Percentiles rank a stretch among this genome's conserved stretches.
phyloP scores from a whole-genome alignment of 176 grass and related monocot genomes.

The Oryza punctata region DNA sequence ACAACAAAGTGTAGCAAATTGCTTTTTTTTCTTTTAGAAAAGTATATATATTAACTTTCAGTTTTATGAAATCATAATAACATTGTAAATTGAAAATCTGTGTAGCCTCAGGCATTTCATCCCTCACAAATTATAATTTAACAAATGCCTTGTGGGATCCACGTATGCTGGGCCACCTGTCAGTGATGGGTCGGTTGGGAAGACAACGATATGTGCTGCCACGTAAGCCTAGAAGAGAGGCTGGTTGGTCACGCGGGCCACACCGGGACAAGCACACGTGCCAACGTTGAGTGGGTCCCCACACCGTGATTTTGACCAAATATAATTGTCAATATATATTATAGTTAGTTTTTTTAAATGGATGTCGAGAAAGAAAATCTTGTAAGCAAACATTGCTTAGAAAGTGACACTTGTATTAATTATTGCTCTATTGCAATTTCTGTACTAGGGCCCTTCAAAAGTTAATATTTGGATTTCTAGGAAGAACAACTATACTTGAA shows the following conservation, averaged over 20 bases:
- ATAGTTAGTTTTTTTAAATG: neutral
- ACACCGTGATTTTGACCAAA: constrained; percentile 39
- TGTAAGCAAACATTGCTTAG: constrained; percentile 31
- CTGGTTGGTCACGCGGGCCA: constrained; percentile 4
- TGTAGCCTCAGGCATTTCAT: neutral
- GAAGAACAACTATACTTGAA: neutral
- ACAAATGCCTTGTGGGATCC: neutral
- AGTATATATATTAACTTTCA: no score
- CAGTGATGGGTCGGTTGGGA: neutral
- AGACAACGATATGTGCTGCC: neutral
- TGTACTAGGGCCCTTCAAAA: neutral
- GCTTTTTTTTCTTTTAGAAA: no score
- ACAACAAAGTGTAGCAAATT: neutral
- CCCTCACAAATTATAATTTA: neutral
- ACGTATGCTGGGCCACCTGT: neutral
- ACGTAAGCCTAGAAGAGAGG: neutral
- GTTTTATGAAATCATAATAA: neutral
- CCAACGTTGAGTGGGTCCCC: constrained; percentile 10
- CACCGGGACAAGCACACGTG: constrained; percentile 53
- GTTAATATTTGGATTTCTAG: constrained; percentile 2
- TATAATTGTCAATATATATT: constrained; percentile 2
- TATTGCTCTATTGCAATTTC: neutral
- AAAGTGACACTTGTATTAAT: constrained; percentile 11
- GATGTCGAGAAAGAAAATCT: neutral
- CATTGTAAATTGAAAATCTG: neutral